phyloP scores from a whole-genome alignment of 139 green algal species.

The Micractinium sp. region DNA sequence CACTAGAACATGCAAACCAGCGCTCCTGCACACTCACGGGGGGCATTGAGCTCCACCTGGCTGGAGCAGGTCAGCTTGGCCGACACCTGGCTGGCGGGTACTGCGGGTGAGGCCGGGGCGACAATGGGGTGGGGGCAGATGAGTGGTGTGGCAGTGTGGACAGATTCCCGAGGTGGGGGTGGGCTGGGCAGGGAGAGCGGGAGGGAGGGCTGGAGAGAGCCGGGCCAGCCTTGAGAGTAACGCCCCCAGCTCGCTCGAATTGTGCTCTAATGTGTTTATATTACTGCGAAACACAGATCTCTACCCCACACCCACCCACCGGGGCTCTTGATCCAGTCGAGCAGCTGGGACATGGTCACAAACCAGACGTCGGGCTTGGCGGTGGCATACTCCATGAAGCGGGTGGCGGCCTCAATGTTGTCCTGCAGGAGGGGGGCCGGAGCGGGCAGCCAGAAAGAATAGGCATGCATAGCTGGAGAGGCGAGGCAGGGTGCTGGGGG shows the following conservation, averaged over 20 bases:
- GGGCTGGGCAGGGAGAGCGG: too few species aligned
- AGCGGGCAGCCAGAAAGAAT: too few species aligned
- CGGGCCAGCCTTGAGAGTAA: background rate
- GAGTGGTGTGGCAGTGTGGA: background rate
- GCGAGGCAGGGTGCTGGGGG: too few species aligned
- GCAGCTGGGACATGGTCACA: constrained; percentile 39
- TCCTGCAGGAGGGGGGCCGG: background rate
- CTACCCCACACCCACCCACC: background rate
- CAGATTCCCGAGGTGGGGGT: too few species aligned
- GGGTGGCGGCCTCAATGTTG: constrained; percentile 7
- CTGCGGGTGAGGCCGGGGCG: background rate
- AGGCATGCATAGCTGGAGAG: too few species aligned
- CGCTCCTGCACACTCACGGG: background rate
- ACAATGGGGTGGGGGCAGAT: background rate
- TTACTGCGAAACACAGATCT: too few species aligned
- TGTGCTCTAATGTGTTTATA: too few species aligned
- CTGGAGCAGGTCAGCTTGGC: constrained; percentile 13
- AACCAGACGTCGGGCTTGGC: constrained; percentile 37
- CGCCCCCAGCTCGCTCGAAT: too few species aligned
- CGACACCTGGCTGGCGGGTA: constrained; percentile 22
- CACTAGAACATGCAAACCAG: too few species aligned
- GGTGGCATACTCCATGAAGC: constrained; percentile 39
- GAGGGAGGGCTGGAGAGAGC: background rate
- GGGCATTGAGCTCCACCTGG: constrained; percentile 21
- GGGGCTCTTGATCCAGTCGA: constrained; percentile 46